These are phyloP conservation scores for Telfairia occidentalis DNA, from an alignment of 331 rosid genomes.

Conservation along the genomic window DNA sequence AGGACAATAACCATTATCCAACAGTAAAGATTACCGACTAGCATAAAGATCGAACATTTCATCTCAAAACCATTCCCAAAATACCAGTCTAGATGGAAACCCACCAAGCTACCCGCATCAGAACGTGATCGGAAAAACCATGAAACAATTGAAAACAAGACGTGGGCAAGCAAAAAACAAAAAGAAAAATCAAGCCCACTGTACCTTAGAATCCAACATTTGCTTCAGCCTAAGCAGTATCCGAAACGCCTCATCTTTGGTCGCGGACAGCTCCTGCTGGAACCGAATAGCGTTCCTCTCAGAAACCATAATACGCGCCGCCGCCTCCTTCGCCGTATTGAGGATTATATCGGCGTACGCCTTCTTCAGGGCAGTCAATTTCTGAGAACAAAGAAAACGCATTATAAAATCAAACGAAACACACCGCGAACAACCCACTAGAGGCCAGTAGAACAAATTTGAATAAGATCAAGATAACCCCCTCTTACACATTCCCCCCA, in stretches of 20 bases:
- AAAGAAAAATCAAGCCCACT: not conserved
- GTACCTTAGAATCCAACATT: constrained; percentile 62
- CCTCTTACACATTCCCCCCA: constrained; percentile 3
- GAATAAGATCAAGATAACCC: not conserved
- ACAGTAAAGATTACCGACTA: not conserved
- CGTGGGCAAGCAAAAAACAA: not conserved
- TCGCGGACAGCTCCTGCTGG: constrained; percentile 33
- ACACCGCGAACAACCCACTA: not conserved
- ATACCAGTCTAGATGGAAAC: not conserved
- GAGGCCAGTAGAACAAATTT: not conserved
- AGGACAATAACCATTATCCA: not conserved
- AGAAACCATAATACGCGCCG: constrained; percentile 57
- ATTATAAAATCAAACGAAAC: constrained; percentile 8
- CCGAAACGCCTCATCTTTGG: constrained; percentile 47
- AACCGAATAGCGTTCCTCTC: constrained; percentile 42
- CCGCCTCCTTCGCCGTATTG: constrained; percentile 78
- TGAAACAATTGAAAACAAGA: not conserved
- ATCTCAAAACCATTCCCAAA: not conserved
- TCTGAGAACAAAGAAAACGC: constrained; percentile 8
- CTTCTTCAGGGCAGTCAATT: constrained; percentile 52
- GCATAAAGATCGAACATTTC: not conserved
- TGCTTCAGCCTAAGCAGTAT: constrained; percentile 54
- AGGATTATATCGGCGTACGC: constrained; percentile 69
- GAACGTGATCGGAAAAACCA: not conserved
- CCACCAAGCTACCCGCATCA: not conserved